Percentiles rank a stretch among this genome's conserved stretches.
Conservation (phyloP, 805 yeast genomes). For the Suhomyces sp. region DNA sequence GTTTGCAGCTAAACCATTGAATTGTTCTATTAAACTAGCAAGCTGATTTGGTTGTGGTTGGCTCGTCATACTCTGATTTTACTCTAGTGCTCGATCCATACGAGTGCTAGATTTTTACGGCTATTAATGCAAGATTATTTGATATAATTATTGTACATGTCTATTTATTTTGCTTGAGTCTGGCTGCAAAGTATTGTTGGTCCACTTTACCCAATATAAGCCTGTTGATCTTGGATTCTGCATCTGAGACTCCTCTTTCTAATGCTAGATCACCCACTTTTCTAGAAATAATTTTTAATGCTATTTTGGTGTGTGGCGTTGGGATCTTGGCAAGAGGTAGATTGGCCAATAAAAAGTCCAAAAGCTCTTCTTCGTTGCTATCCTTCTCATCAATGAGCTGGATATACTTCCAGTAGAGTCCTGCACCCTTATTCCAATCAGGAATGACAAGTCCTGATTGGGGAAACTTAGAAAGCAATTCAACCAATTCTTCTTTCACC, state of each 20-base stretch:
- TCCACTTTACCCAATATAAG: constrained; percentile 21
- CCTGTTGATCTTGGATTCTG: constrained; percentile 10
- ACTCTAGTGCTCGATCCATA: too few relatives aligned
- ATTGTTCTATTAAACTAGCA: too few relatives aligned
- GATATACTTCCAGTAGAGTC: constrained; percentile 52
- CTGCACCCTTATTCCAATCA: constrained; percentile 58
- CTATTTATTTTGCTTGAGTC: constrained; percentile 6
- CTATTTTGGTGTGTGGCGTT: constrained; percentile 17
- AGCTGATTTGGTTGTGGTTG: too few relatives aligned
- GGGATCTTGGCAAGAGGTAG: constrained; percentile 40
- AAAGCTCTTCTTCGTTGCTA: constrained; percentile 8
- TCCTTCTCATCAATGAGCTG: constrained; percentile 17
- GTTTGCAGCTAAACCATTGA: too few relatives aligned
- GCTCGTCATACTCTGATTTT: too few relatives aligned
- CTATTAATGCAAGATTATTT: neutral
- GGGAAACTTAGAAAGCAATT: constrained; percentile 45
- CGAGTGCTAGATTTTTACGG: too few relatives aligned
- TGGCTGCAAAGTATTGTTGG: constrained; percentile 13
- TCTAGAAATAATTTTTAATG: constrained; percentile 52
- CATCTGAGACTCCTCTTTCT: constrained; percentile 10
- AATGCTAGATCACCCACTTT: constrained; percentile 43
- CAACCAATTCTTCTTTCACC: constrained; percentile 35
- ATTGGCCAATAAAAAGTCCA: constrained; percentile 44
- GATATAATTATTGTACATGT: neutral
- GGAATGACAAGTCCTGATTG: constrained; percentile 34